Evolutionary conservation across 2,329 filamentous ascomycete species (phyloP), one percentile per base, ranked within the genome.

Genomic region (Neurospora sp.): DNA sequence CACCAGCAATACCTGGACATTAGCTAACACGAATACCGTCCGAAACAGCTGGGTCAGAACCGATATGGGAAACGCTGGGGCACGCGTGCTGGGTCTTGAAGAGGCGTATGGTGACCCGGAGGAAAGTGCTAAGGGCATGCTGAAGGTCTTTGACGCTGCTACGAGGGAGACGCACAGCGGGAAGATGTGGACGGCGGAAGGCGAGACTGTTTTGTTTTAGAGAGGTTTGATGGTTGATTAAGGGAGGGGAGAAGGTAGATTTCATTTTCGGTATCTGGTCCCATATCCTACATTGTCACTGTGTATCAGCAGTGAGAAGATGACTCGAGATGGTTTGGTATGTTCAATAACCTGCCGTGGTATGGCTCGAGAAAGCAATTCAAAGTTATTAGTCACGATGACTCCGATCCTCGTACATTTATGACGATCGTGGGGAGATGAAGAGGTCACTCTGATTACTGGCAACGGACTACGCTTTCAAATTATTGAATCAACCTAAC

Each of bases 131-230:
- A 67, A 66, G 23, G 78, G 78, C 0, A 76, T 81, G 67, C 71
- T 83, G 0, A 66, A 74, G 13, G 71, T 82, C 0, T 78, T 82
- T 46, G 81, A 82, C 39, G 74, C 71, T 2, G 79, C 80, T 2
- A 80, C 75, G 0, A 72, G 77, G 17, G 79, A 80, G 33, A 77
- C 67, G 33, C 69, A 70, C 6, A 67, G 70, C n/a, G 70, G 68
- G 5, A 71, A 67, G 33, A 33, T 71, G 15, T 69, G 68, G 62
- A 42, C 39, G 23, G 70, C 70, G 38, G 70, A 67, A 40, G 70
- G 67, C 3, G 62, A 69, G 7, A 62, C 23, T 4, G 52, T 62
- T 17, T 36, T 62, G 23, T 33, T 33, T 10, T 62, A 28, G 15
- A 62, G 3, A 17, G 1, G 1, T n/a, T 3, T 33, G 28, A 10